Percentiles rank a stretch among this genome's conserved stretches.
Conservation (phyloP, 352 stramenopile species). For the Phytopythium montanum region DNA sequence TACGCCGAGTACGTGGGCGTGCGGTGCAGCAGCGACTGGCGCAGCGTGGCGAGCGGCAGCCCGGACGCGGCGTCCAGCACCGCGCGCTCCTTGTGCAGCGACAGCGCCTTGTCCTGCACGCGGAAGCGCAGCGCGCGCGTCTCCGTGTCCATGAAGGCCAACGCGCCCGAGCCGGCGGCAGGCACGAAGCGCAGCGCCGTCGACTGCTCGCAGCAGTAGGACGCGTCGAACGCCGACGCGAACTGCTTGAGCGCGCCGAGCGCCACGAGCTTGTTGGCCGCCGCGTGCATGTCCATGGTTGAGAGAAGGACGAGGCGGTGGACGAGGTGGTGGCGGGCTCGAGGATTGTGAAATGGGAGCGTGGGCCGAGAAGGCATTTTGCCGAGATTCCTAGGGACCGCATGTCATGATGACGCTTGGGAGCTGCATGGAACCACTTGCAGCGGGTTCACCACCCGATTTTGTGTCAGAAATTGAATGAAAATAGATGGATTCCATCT, state of each 20-base stretch:
- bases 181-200: constrained; percentile 19
- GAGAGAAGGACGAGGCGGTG: not conserved
- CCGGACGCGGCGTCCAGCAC: constrained; percentile 29
- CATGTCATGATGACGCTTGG: no score
- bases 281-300: constrained; percentile 25
- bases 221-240: constrained; percentile 30
- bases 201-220: constrained; percentile 20
- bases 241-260: constrained; percentile 35
- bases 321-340: no score
- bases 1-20: constrained; percentile 33
- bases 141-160: constrained; percentile 18
- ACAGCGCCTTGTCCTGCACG: constrained; percentile 26
- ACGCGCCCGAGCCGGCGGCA: constrained; percentile 2
- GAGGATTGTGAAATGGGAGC: no score
- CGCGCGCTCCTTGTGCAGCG: constrained; percentile 32
- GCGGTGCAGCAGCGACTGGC: constrained; percentile 28
- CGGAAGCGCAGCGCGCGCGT: constrained; percentile 20
- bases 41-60: constrained; percentile 28
- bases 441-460: no score
- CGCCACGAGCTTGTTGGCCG: constrained; percentile 27
- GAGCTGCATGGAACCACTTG: no score
- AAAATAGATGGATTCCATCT: no score
- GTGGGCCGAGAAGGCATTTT: no score
- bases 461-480: no score
- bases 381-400: no score